Base-by-base conservation (phyloP, 108 stramenopile species). In the Pseudonitzschia delicatissima region DNA sequence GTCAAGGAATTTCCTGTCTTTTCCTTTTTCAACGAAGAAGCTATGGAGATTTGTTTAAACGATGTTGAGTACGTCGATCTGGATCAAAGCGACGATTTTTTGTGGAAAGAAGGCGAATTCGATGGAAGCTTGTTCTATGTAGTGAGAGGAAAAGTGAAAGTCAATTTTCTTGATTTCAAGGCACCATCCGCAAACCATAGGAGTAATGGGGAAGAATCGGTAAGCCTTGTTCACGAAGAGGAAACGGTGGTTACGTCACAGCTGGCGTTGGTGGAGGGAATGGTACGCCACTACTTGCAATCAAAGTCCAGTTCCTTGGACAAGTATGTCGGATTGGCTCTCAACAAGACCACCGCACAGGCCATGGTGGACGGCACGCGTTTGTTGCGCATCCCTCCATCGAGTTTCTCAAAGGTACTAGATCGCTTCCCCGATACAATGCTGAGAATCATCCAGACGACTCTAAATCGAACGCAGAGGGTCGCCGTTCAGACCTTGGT, bases 51-150 rank as follows among this genome's bases (percentile, higher is more conserved):
- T 15, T 74, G 77, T 34, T 20, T 77, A 12, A 39, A 69, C 4
- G 59, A 73, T 11, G 61, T 76, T 0, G 73, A 80, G 57, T 71
- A 78, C 66, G 62, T 77, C 5, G 66, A 80, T 36, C 37, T 71
- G n/a, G 50, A 51, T 31, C 9, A 42, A 29, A 42, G 33, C 15
- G 32, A 39, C 29, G 57, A 45, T 18, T 28, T 45, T 21, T 52
- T 82, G 28, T 71, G 68, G 52, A 73, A 74, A 47, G 58, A 64
- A 21, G 57, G 66, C n/a, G 21, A 50, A 11, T 67, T 74, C 35
- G 82, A 83, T 64, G 82, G 82, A 39, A 77, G 76, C 3, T 29
- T 80, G n/a, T 83, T 73, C 62, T 72, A 60, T 33, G 73, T 83
- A 3, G 59, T 83, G 18, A 39, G 57, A 4, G 82, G 82, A 58